Conservation (phyloP, 805 yeast genomes). For the Candida fluviatilis region DNA sequence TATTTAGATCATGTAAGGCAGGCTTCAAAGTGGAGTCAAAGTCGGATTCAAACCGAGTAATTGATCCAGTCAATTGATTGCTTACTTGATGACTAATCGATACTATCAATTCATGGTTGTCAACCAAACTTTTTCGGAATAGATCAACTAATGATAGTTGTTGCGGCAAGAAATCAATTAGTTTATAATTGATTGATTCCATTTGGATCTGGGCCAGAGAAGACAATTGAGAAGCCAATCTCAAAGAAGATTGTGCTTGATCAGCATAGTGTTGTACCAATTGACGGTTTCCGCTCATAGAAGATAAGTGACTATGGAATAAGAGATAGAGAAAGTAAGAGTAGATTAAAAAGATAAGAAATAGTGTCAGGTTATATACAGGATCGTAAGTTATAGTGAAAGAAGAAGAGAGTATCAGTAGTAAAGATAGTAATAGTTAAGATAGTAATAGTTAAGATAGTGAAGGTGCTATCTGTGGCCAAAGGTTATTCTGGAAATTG, state of each 20-base stretch:
- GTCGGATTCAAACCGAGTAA: background rate
- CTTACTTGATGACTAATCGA: background rate
- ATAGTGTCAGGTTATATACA: too few species aligned
- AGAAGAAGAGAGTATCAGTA: too few species aligned
- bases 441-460: too few species aligned
- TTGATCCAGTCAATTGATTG: background rate
- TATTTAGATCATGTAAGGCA: slow-evolving; percentile 20
- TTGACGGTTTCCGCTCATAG: background rate
- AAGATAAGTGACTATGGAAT: too few species aligned
- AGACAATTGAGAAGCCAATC: slow-evolving; percentile 13
- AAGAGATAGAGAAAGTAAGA: too few species aligned
- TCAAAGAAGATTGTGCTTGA: slow-evolving; percentile 1
- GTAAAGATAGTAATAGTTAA: too few species aligned
- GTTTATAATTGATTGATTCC: slow-evolving; percentile 17
- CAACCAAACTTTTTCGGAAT: background rate
- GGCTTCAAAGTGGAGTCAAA: slow-evolving; percentile 16
- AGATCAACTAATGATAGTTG: background rate
- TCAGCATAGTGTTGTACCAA: slow-evolving; percentile 2
- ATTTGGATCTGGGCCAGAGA: slow-evolving; percentile 30
- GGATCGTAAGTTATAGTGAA: too few species aligned
- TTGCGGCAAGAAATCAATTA: slow-evolving; percentile 20
- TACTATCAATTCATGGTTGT: slow-evolving; percentile 1
- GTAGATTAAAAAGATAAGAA: too few species aligned
- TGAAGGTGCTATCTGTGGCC: too few species aligned
- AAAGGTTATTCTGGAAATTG: too few species aligned